These are phyloP conservation scores for Candida silvicultrix DNA, from an alignment of 805 yeast species.

Conservation along the genomic window DNA sequence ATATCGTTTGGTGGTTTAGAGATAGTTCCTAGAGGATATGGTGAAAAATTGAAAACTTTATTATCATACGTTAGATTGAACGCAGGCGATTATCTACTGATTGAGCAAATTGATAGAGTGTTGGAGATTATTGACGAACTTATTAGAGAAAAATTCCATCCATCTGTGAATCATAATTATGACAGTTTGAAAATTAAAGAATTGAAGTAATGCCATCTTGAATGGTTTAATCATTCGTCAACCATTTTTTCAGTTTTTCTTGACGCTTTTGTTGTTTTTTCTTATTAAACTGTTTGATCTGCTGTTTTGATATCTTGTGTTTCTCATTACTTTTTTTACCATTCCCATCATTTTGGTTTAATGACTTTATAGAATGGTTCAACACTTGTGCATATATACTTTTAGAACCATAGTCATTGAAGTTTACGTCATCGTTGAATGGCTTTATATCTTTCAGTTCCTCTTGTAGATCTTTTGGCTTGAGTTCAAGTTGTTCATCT, in stretches of 20 bases:
- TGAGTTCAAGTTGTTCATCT: neutral
- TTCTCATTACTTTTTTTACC: neutral
- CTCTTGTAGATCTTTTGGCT: neutral
- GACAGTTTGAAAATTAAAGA: neutral
- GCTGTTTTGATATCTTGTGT: slow-evolving; percentile 4
- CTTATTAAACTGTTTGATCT: slow-evolving; percentile 2
- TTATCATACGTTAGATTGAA: slow-evolving; percentile 39
- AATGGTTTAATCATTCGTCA: slow-evolving; percentile 2
- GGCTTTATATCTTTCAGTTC: slow-evolving; percentile 1
- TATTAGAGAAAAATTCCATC: slow-evolving; percentile 6
- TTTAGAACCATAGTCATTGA: slow-evolving; percentile 3
- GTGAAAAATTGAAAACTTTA: slow-evolving; percentile 32
- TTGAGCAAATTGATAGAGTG: slow-evolving; percentile 48
- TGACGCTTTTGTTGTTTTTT: slow-evolving; percentile 3
- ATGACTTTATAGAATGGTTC: slow-evolving; percentile 1
- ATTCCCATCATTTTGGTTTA: neutral
- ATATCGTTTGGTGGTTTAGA: slow-evolving; percentile 40
- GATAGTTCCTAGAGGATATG: slow-evolving; percentile 44
- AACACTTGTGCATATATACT: slow-evolving; percentile 3
- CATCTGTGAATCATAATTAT: slow-evolving; percentile 1
- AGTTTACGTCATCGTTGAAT: slow-evolving; percentile 2
- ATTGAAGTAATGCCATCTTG: too few species aligned
- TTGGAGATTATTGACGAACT: slow-evolving; percentile 23
- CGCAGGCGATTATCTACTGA: slow-evolving; percentile 50
- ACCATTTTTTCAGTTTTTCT: slow-evolving; percentile 4